phyloP scores from a whole-genome alignment of 805 yeast species.

The Yamadazyma sp. region DNA sequence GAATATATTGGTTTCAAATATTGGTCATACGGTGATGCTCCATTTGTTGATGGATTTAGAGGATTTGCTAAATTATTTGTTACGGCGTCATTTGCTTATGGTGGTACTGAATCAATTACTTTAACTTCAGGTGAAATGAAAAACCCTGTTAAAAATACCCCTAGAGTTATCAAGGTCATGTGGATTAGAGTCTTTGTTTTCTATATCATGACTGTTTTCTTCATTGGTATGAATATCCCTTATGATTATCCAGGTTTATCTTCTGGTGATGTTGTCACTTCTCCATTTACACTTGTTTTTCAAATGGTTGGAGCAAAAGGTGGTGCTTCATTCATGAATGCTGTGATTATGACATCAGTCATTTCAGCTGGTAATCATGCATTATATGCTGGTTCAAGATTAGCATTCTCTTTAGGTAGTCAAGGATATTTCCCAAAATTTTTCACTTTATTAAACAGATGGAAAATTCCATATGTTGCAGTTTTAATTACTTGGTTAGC shows the following conservation, averaged over 20 bases:
- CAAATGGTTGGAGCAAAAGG: slow-evolving; percentile 41
- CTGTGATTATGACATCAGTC: slow-evolving; percentile 53
- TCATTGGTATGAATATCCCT: slow-evolving; percentile 42
- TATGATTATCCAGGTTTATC: slow-evolving; percentile 33
- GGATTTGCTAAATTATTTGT: slow-evolving; percentile 52
- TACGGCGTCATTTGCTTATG: slow-evolving; percentile 50
- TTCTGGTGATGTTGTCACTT: slow-evolving; percentile 26
- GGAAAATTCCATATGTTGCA: slow-evolving; percentile 47
- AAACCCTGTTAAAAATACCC: slow-evolving; percentile 28
- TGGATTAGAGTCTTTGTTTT: slow-evolving; percentile 33
- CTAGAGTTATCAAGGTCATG: slow-evolving; percentile 28
- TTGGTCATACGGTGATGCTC: slow-evolving; percentile 49
- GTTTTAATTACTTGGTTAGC: slow-evolving; percentile 49
- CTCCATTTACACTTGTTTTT: slow-evolving; percentile 43
- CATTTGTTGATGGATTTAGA: slow-evolving; percentile 48
- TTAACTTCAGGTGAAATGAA: slow-evolving; percentile 34
- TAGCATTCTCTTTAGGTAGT: slow-evolving; percentile 47
- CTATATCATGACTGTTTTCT: slow-evolving; percentile 35
- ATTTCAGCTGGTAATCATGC: slow-evolving; percentile 57
- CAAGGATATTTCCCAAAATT: slow-evolving; percentile 47
- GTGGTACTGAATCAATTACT: slow-evolving; percentile 44
- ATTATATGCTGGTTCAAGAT: slow-evolving; percentile 48
- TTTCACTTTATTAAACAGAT: slow-evolving; percentile 41
- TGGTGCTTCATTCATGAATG: slow-evolving; percentile 47
- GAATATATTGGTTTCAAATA: slow-evolving; percentile 42